phyloP scores from a whole-genome alignment of 1,284 basidiomycete genomes.

The Cutaneotrichosporon cavernicola region DNA sequence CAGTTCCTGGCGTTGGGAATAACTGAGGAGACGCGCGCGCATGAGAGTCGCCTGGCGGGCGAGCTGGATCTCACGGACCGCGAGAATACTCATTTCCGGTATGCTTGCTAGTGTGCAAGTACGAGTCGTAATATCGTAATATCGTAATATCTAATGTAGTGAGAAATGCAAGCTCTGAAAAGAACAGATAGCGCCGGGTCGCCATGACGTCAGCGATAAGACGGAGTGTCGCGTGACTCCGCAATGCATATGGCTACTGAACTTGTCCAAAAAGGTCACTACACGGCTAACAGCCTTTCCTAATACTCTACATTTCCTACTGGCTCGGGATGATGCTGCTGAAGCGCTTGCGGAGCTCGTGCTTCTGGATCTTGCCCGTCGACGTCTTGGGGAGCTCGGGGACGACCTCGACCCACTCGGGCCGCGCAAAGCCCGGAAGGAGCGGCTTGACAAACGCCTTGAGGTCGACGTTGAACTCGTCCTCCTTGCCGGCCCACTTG shows the following conservation, averaged over 20 bases:
- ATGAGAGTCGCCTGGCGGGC: constrained; percentile 30
- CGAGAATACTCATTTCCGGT: constrained; percentile 19
- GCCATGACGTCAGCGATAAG: no score
- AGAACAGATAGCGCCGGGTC: no score
- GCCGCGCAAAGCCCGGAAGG: constrained; percentile 26
- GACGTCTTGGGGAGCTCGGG: constrained; percentile 75
- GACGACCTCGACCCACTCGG: constrained; percentile 27
- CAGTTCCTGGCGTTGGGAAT: constrained; percentile 29
- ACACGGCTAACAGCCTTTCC: neutral
- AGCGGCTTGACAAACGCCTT: constrained; percentile 21
- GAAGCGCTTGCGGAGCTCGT: constrained; percentile 57
- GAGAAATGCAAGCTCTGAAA: no score
- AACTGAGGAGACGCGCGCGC: constrained; percentile 26
- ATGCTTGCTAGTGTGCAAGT: constrained; percentile 4
- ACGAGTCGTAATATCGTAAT: neutral
- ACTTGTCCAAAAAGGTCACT: neutral
- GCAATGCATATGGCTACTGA: constrained; percentile 7
- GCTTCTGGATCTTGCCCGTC: constrained; percentile 84
- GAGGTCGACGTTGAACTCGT: constrained; percentile 20
- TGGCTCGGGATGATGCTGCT: constrained; percentile 13
- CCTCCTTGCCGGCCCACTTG: constrained; percentile 13
- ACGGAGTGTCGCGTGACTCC: neutral
- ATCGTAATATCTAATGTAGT: no score
- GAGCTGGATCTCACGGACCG: constrained; percentile 35
- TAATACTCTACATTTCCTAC: constrained; percentile 1